Evolutionary conservation across 2,329 filamentous ascomycete genomes (phyloP), one percentile per base, ranked within the genome.

Genomic region (Clarireedia homoeocarpa): DNA sequence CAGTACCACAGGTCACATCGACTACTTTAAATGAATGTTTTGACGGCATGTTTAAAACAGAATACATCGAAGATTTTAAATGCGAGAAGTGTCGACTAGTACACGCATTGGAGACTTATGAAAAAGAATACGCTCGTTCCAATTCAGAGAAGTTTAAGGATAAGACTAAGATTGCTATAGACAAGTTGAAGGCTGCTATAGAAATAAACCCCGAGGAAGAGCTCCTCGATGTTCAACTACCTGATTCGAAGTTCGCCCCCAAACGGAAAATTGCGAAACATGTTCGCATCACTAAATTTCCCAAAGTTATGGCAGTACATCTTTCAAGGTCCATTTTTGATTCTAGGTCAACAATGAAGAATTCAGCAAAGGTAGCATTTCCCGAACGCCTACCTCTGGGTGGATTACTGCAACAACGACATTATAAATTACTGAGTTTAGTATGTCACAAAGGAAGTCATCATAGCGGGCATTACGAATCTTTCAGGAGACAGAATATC

Each of bases 381-480:
- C 91, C 91, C 0, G 92, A 97, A 71, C 79, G 80, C n/a, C 72
- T 99, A 2, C 83, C 88, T 0, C 75, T 99, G 3, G 94, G 94
- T 1, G 84, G 90, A 0, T 75, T 97, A 24, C 73, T 94, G 45
- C 81, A 87, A 56, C 84, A 87, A 66, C 87, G 84, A 61, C 86
- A 82, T 68, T 99, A 96, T 72, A 89, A 85, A 65, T 77, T 99
- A 5, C 79, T 95, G 0, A 90, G 87, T 12, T 82, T 95, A 38
- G 90, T 99, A 38, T 95, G 89, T 23, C 94, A 99, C 69, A 95
- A 95, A 67, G 94, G 94, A 39, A 95, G 89, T 60, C 94, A 99
- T 70, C 86, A 96, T 67, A 96, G 91, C 65, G 94, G 94, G 0
- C 94, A 99, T 69, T 99, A 99, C 73, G 94, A 99, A 71, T 92